These are phyloP conservation scores for Zasmidium cellare DNA, from an alignment of 2,329 filamentous ascomycete species.

Conservation along the genomic window DNA sequence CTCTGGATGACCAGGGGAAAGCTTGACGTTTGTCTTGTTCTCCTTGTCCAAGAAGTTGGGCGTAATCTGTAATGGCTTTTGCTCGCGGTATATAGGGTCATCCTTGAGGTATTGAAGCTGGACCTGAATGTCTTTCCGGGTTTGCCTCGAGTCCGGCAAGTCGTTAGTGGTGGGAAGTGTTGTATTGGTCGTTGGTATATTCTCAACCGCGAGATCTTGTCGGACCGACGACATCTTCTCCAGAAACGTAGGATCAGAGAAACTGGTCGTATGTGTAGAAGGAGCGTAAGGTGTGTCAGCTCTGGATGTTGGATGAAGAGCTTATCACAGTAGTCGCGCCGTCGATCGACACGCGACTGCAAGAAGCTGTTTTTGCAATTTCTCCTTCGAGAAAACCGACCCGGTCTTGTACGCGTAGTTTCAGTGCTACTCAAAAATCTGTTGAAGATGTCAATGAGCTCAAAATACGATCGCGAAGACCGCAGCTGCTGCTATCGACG, in stretches of 20 bases:
- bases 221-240: background rate
- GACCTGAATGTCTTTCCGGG: slow-evolving; percentile 43
- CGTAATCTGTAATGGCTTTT: slow-evolving; percentile 31
- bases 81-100: slow-evolving; percentile 25
- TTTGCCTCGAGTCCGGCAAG: slow-evolving; percentile 24
- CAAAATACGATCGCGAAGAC: too few relatives aligned
- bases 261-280: background rate
- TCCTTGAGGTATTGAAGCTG: slow-evolving; percentile 31
- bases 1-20: slow-evolving; percentile 22
- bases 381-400: background rate
- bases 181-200: background rate
- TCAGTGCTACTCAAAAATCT: too few relatives aligned
- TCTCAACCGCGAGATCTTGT: background rate
- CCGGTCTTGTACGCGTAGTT: background rate
- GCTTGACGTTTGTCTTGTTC: slow-evolving; percentile 24
- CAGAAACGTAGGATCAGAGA: background rate
- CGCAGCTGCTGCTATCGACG: too few relatives aligned
- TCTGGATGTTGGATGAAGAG: background rate
- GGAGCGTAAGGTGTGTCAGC: background rate
- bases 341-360: background rate
- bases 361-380: background rate
- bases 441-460: too few relatives aligned
- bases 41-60: slow-evolving; percentile 27
- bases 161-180: too few relatives aligned
- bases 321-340: background rate